These are phyloP conservation scores for Begonia peltatifolia DNA, from an alignment of 306 rosid genomes.

Conservation along the genomic window DNA sequence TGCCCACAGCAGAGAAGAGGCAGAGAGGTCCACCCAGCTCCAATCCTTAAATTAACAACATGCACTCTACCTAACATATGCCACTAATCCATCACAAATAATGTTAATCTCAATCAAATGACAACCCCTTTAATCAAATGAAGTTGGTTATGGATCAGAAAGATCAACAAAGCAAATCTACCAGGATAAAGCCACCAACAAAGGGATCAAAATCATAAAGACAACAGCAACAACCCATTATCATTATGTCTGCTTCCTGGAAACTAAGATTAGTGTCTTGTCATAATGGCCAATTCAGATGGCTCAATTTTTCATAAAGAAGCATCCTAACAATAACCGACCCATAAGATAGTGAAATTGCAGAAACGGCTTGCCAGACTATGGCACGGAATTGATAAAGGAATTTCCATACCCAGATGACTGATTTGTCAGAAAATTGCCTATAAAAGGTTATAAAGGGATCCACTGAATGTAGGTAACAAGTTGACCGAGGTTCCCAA, in stretches of 20 bases:
- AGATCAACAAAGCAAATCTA: slow-evolving; percentile 6
- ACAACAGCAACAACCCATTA: neutral
- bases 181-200: slow-evolving; percentile 3
- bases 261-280: neutral
- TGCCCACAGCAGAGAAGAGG: neutral
- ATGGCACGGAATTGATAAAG: no score
- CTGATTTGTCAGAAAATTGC: no score
- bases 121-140: slow-evolving; percentile 11
- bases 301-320: neutral
- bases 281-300: neutral
- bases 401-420: no score
- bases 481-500: no score
- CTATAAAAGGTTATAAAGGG: no score
- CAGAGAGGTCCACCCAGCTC: slow-evolving; percentile 14
- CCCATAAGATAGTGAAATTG: no score
- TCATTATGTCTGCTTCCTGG: neutral
- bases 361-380: no score
- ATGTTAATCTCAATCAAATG: slow-evolving; percentile 3
- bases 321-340: neutral
- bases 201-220: slow-evolving; percentile 6
- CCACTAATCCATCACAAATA: slow-evolving; percentile 9
- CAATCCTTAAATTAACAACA: slow-evolving; percentile 17
- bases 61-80: neutral
- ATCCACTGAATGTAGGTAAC: no score
- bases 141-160: slow-evolving; percentile 13